Base-by-base conservation (phyloP, 2,329 filamentous ascomycete species). In the Chaetomium olivaceum region DNA sequence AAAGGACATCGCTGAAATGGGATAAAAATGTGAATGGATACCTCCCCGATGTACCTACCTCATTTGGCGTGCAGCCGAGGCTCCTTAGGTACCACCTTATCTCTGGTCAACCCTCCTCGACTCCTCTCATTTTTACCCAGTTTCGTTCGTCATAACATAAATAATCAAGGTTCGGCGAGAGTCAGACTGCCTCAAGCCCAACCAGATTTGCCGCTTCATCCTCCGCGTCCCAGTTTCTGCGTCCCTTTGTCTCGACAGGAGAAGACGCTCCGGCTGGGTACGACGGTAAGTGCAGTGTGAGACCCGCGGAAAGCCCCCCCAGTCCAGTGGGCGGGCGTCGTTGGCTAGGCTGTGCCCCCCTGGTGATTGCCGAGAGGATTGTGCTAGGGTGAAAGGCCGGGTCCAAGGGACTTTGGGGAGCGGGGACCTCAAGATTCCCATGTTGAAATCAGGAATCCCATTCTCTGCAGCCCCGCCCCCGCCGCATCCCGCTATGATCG, bases 381-480 rank as follows among this genome's bases (percentile, higher is more conserved):
- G 46, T 5, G n/a, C 11, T 7, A 39, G 33, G 21, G 19, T 31
- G n/a, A 16, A 23, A 9, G 16, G 27, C n/a, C 16, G 27, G 60
- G 36, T 6, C 25, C 25, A 36, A 58, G 54, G 61, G 54, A 27
- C 54, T 46, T 48, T 48, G 23, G 5, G 12, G 9, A n/a, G 58
- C n/a, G 39, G 61, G 46, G 55, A 14, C 52, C n/a, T n/a, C 51
- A n/a, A 71, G 63, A 70, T 69, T 71, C 69, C 69, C 69, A 71
- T 71, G 58, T 61, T 58, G 55, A 59, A 68, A 65, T 56, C 36
- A 64, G 59, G 58, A 69, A 67, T 68, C 69, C 69, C 67, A 69
- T 69, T 61, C 27, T 39, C 50, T 51, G 23, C 55, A 36, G 46
- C 58, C 65, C 60, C 51, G 54, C 61, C 62, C 65, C 58, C 58